phyloP scores from a whole-genome alignment of 441 rosid genomes.

The Brassica hybrid region DNA sequence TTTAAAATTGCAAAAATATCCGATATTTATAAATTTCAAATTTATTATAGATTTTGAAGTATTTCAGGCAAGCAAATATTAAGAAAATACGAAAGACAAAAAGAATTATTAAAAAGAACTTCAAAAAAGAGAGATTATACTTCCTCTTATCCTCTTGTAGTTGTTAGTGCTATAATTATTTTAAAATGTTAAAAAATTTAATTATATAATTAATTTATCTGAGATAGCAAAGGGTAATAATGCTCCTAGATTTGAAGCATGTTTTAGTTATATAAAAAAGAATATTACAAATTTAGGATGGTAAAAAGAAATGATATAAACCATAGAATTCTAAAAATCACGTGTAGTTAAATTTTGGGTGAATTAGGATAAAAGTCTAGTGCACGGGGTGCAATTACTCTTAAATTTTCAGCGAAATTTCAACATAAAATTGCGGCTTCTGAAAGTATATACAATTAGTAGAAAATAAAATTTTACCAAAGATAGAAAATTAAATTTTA shows the following conservation, averaged over 20 bases:
- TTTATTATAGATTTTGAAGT: neutral
- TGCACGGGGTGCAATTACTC: too few species aligned
- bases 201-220: neutral
- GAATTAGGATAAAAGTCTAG: too few species aligned
- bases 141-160: neutral
- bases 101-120: neutral
- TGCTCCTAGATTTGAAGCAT: neutral
- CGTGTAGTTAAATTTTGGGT: neutral
- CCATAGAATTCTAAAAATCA: neutral
- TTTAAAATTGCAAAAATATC: neutral
- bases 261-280: neutral
- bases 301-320: neutral
- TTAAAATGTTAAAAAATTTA: too few species aligned
- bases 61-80: neutral
- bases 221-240: neutral
- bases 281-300: neutral
- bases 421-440: slow-evolving; percentile 32
- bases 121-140: neutral
- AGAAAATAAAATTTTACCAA: neutral
- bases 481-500: neutral
- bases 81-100: neutral
- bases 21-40: neutral
- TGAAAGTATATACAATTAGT: neutral
- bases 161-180: neutral
- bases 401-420: neutral